Evolutionary conservation across 441 rosid species (phyloP), one percentile per base, ranked within the genome.

Genomic region (Macaranga tanarius): DNA sequence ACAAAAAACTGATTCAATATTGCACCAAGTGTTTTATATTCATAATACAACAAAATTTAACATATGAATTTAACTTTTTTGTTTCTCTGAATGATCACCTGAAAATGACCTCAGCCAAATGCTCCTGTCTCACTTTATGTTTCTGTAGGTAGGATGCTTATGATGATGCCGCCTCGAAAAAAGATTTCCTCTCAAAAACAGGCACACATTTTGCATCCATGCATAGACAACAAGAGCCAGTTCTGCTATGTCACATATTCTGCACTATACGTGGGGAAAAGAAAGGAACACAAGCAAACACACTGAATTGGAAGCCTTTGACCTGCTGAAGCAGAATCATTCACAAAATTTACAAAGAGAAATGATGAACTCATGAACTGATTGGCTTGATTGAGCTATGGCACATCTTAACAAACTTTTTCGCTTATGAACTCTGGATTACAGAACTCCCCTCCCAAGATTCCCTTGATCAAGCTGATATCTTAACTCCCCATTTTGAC

Each of bases 11-110:
- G 76, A 81, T 77, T 63, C 76, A 25, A 69, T 65, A 73, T 63
- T 74, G 73, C 77, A 80, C 69, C 65, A 11, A 79, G 71, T 62
- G 63, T 67, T 67, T 73, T 57, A 77, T 55, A 75, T 44, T 66
- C 72, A 68, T 60, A 72, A 73, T 75, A 81, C 82, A 84, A 78
- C 70, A 69, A 80, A 31, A 82, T 76, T 62, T 52, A 82, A 81
- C 80, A 83, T 69, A 76, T 76, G 70, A 77, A 79, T 72, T 57
- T 69, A 77, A 77, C 80, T 72, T 70, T 48, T 73, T 72, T 70
- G 12, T 73, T 75, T 62, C 73, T 76, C 77, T 71, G 76, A 83
- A 72, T 79, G 74, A 81, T 86, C 85, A 84, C 90, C 89, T 83
- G 83, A 75, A 65, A 3, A 80, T 73, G 56, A 71, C 80, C 69